Evolutionary conservation across 2,329 filamentous ascomycete species (phyloP).

Genomic region (Ustulina deusta): DNA sequence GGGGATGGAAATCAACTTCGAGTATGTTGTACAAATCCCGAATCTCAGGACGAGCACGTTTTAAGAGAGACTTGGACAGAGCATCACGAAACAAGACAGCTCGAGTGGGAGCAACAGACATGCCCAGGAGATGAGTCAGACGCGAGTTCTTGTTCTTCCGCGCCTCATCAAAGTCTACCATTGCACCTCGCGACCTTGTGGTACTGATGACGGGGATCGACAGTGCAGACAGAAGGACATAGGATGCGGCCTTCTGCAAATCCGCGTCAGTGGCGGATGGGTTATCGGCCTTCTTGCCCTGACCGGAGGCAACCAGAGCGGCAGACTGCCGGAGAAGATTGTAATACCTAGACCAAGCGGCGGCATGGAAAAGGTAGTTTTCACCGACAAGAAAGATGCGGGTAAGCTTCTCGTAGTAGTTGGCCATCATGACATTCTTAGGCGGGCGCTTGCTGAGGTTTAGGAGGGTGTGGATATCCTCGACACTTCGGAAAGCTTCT

Average conservation of each 20-base stretch:
- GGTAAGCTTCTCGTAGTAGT: conserved; percentile 99
- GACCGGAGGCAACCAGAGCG: conserved; percentile 82
- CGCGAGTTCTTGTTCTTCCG: conserved; percentile 99
- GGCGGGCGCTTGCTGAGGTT: conserved; percentile 97
- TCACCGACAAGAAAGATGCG: conserved; percentile 98
- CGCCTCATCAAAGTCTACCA: conserved; percentile 96
- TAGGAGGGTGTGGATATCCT: conserved; percentile 97
- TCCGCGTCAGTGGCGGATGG: conserved; percentile 89
- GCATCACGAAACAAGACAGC: conserved; percentile 94
- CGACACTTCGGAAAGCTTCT: conserved; percentile 98
- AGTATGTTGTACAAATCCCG: conserved; percentile 98
- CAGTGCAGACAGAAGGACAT: conserved; percentile 92
- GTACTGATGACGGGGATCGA: conserved; percentile 99
- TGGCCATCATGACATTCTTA: conserved; percentile 99
- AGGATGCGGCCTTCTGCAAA: conserved; percentile 93
- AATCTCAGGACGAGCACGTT: conserved; percentile 93
- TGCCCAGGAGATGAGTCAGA: conserved; percentile 93
- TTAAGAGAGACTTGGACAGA: conserved; percentile 91
- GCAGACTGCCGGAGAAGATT: conserved; percentile 93
- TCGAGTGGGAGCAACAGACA: conserved; percentile 89
- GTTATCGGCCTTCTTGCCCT: conserved; percentile 94
- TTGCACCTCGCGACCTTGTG: conserved; percentile 90
- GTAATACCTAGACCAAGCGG: conserved; percentile 97
- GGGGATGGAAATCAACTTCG: conserved; percentile 98
- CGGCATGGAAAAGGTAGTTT: conserved; percentile 99